Percentiles rank a stretch among this genome's conserved stretches.
These are phyloP conservation scores for Globisporangium perplexum DNA, from an alignment of 352 stramenopile genomes.

Conservation along the genomic window DNA sequence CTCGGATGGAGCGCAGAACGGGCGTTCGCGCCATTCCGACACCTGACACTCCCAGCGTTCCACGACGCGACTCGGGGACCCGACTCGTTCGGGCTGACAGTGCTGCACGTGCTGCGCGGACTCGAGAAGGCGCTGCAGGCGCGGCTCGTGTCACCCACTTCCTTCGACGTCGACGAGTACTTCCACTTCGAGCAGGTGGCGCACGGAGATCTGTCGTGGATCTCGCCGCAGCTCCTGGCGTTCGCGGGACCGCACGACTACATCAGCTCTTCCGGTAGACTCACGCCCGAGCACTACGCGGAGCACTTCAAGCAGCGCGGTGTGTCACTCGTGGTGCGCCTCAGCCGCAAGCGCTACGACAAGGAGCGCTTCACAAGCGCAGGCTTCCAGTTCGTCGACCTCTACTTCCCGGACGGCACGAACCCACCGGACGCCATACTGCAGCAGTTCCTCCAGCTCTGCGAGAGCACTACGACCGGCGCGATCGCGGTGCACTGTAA, in stretches of 20 bases:
- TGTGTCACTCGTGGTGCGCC: slow-evolving; percentile 64
- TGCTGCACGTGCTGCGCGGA: slow-evolving; percentile 22
- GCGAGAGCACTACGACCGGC: slow-evolving; percentile 34
- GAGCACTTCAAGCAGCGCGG: slow-evolving; percentile 16
- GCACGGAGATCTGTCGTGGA: slow-evolving; percentile 26
- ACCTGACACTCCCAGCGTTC: slow-evolving; percentile 25
- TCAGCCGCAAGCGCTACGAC: slow-evolving; percentile 94
- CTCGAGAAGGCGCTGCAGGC: slow-evolving; percentile 54
- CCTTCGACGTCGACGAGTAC: slow-evolving; percentile 16
- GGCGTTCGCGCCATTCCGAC: slow-evolving; percentile 44
- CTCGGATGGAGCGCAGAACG: slow-evolving; percentile 49
- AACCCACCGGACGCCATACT: slow-evolving; percentile 78
- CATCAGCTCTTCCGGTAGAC: slow-evolving; percentile 23
- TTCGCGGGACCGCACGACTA: slow-evolving; percentile 30
- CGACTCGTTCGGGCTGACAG: slow-evolving; percentile 22
- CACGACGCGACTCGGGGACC: slow-evolving; percentile 20
- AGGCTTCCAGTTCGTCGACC: slow-evolving; percentile 85
- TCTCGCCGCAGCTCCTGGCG: slow-evolving; percentile 21
- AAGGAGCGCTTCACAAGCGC: slow-evolving; percentile 64
- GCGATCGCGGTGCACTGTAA: slow-evolving; percentile 96
- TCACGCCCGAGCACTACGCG: slow-evolving; percentile 27
- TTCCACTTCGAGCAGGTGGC: slow-evolving; percentile 15
- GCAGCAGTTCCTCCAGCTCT: slow-evolving; percentile 54
- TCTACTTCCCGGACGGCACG: slow-evolving; percentile 93
- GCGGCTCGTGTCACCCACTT: slow-evolving; percentile 75